Conservation (phyloP, 2,329 filamentous ascomycete genomes). For the Macroventuria anomochaeta region DNA sequence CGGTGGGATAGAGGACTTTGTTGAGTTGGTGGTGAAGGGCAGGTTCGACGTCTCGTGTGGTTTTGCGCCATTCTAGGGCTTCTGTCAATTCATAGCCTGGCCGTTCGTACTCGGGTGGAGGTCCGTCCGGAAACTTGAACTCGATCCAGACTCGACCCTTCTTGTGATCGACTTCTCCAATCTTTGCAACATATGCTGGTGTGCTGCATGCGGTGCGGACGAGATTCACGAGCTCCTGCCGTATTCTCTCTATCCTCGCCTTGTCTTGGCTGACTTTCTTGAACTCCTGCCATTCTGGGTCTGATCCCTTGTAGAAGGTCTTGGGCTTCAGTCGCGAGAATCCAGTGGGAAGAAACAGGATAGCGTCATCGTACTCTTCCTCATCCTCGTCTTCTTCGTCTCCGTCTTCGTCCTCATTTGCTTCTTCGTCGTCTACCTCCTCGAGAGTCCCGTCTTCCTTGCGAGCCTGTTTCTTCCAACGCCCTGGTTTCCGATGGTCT, state of each 20-base stretch:
- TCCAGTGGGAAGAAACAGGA: constrained; percentile 58
- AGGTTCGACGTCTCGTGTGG: constrained; percentile 37
- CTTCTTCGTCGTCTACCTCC: constrained; percentile 27
- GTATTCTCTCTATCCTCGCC: constrained; percentile 48
- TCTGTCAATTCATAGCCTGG: constrained; percentile 53
- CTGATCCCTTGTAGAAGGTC: constrained; percentile 57
- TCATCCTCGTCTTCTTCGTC: constrained; percentile 39
- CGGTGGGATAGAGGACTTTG: constrained; percentile 30
- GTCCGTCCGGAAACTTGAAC: constrained; percentile 56
- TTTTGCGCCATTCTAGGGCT: constrained; percentile 44
- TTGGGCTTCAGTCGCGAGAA: constrained; percentile 49
- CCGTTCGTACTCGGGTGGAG: constrained; percentile 57
- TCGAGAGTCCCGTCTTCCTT: constrained; percentile 22
- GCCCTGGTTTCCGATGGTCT: constrained; percentile 2
- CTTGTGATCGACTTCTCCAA: constrained; percentile 51
- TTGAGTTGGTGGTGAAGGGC: constrained; percentile 48
- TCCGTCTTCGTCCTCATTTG: constrained; percentile 37
- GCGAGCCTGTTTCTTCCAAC: constrained; percentile 10
- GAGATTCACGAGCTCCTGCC: constrained; percentile 47
- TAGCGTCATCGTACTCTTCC: constrained; percentile 38
- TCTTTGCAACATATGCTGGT: not conserved
- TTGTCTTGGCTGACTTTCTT: constrained; percentile 54
- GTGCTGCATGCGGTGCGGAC: constrained; percentile 35
- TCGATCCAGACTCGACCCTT: constrained; percentile 57
- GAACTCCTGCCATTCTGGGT: constrained; percentile 62